Conservation (phyloP, 2,329 filamentous ascomycete genomes). For the Cercospora berteroae region DNA sequence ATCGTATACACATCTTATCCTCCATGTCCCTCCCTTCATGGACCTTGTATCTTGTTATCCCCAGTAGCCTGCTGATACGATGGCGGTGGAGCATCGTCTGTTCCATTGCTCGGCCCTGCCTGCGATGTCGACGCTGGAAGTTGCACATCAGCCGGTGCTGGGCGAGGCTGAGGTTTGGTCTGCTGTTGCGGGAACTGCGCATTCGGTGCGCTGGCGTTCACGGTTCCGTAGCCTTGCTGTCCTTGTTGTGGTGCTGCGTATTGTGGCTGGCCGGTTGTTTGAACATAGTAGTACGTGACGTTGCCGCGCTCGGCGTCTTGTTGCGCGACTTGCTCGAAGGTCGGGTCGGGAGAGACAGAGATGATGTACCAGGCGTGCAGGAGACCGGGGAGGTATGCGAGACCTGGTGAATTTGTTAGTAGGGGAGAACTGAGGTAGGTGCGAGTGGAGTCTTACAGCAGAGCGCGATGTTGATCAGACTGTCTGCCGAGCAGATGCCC, state of each 20-base stretch:
- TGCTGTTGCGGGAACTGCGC: conserved; percentile 42
- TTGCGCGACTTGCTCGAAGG: conserved; percentile 65
- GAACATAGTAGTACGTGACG: conserved; percentile 74
- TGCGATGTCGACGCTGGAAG: conserved; percentile 32
- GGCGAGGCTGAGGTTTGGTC: conserved; percentile 32
- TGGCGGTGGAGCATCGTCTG: conserved; percentile 62
- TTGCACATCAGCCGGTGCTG: conserved; percentile 39
- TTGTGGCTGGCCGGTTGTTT: conserved; percentile 35
- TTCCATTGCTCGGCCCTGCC: conserved; percentile 42
- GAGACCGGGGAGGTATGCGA: conserved; percentile 69
- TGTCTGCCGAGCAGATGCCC: conserved; percentile 88
- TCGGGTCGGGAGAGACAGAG: conserved; percentile 74
- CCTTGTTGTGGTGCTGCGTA: conserved; percentile 22
- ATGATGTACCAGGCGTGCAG: conserved; percentile 99
- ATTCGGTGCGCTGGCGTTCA: conserved; percentile 37
- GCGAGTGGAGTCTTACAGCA: conserved; percentile 47
- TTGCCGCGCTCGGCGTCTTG: conserved; percentile 55
- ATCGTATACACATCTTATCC: conserved; percentile 2
- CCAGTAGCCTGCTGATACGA: conserved; percentile 80
- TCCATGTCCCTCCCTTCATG: conserved; percentile 10
- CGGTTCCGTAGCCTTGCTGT: conserved; percentile 42
- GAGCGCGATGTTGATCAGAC: conserved; percentile 91
- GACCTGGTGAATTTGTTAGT: conserved; percentile 26
- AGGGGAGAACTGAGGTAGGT: background rate
- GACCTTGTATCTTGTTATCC: conserved; percentile 83